Evolutionary conservation across 2,329 filamentous ascomycete genomes (phyloP), one percentile per base, ranked within the genome.

Genomic region (Arthroderma sp.): DNA sequence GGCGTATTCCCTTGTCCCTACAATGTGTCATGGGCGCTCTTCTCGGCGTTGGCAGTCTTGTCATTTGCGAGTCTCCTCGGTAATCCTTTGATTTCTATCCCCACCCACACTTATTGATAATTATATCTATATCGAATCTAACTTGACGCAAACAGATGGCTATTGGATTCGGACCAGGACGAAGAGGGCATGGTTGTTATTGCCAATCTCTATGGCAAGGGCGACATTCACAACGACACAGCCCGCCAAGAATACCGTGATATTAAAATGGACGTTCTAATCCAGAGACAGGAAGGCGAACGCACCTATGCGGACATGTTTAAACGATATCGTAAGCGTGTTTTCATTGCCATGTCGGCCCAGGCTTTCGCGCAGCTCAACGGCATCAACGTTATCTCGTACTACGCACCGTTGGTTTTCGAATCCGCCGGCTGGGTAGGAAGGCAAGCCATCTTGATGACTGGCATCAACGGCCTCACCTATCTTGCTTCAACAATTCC

Each of bases 301-400:
- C 78, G 91, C 54, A 80, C 84, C 0, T 98, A 96, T 64, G 56
- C 65, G 34, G 91, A 96, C 50, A 98, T 98, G 91, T 98, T 96
- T 72, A 82, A 76, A 57, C 80, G 86, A 50, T 96, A 96, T 70
- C 77, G 75, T 60, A 91, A 83, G 57, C 86, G 91, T 43, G 89
- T 96, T 52, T 86, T 96, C 59, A 96, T 96, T 61, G 91, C 91
- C 66, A 96, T 96, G 91, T 96, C 89, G 31, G 91, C 91, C 3
- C 91, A 96, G 65, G 87, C 82, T 4, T 77, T 98, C 52, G 91
- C 91, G 29, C 91, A 98, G 66, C 78, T 98, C 44, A 96, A 96
- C 68, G 91, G 91, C 53, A 98, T 98, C 70, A 98, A 98, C 66
- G 91, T 98, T 61, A 98, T 98, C 51, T 96, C 89, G 1, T 98